Evolutionary conservation across 2,329 filamentous ascomycete species (phyloP), one percentile per base, ranked within the genome.

Genomic region (Geoglossum cookeanum): DNA sequence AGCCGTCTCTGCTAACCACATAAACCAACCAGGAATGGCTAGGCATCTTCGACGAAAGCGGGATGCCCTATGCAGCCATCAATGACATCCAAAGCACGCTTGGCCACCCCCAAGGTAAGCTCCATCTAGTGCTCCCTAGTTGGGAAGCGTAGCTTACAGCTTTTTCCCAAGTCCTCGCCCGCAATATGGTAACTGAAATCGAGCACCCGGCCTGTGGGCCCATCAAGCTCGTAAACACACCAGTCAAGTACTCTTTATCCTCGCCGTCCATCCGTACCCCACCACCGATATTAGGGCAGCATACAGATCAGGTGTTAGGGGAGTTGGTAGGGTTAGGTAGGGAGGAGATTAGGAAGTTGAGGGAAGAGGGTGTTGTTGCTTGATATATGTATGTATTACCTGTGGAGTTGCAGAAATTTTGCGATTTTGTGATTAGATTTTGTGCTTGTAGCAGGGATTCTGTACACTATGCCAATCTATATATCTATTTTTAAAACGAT

Each of bases 51-150:
- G 88, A 96, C 64, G 89, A 87, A n/a, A 85, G 79, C 59, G 92
- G 92, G 4, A 83, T 98, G 83, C 92, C 92, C 0, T 98, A 92
- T 64, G 86, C 91, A 0, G 88, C 91, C 0, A 85, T 98, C 63
- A 98, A 97, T 66, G 91, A 98, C 66, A 81, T 98, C 6, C 85
- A 92, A 68, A 79, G 76, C 22, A 87, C 92, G 0, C 72, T 98
- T 56, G 83, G 85, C 60, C 89, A 96, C 66, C 78, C 84, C 60
- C 92, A 98, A 70, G 88, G 88, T 71, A 74, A 71, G 72, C 67
- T 30, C 3, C 22, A 15, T 33, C 33, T 49, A 22, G 32, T 11
- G 56, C 32, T 47, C 57, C 37, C n/a, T 13, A 52, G 22, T 3
- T 30, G 15, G 11, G 45, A 35, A 4, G 37, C 29, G 15, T 4